phyloP scores from a whole-genome alignment of 2,329 filamentous ascomycete genomes.

The Raffaelea albimanens region DNA sequence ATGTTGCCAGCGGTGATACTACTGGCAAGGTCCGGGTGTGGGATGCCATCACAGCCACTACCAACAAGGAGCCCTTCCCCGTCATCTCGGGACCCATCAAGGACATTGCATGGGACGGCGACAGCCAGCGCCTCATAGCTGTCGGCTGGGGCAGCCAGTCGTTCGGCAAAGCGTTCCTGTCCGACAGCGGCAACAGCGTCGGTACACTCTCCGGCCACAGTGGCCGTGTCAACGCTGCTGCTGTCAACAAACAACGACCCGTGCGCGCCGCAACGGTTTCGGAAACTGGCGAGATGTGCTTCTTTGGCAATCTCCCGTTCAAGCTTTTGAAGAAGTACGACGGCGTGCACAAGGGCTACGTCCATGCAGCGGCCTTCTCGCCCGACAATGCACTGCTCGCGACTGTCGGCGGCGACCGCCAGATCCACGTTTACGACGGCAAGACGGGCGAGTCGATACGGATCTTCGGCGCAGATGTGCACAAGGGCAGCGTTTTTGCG shows the following conservation, averaged over 20 bases:
- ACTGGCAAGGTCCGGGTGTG: conserved; percentile 81
- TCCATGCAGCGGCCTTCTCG: conserved; percentile 80
- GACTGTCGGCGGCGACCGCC: conserved; percentile 84
- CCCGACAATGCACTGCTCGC: conserved; percentile 76
- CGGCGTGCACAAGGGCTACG: conserved; percentile 76
- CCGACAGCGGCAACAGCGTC: conserved; percentile 91
- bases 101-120: conserved; percentile 94
- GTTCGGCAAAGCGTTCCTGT: conserved; percentile 88
- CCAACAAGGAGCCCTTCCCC: conserved; percentile 86
- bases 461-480: conserved; percentile 54
- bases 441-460: conserved; percentile 80
- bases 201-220: conserved; percentile 91
- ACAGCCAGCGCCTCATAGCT: conserved; percentile 91
- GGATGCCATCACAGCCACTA: conserved; percentile 77
- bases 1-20: conserved; percentile 84
- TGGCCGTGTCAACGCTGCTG: conserved; percentile 81
- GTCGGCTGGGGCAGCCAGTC: conserved; percentile 92
- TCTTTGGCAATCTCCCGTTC: conserved; percentile 90
- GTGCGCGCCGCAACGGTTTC: conserved; percentile 83
- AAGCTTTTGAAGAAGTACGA: conserved; percentile 95
- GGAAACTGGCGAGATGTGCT: conserved; percentile 83
- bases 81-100: conserved; percentile 94
- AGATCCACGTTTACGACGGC: conserved; percentile 91
- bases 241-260: conserved; percentile 83
- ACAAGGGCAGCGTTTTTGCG: conserved; percentile 87